These are phyloP conservation scores for Emericellopsis terricola DNA, from an alignment of 495 filamentous ascomycete species.

Conservation along the genomic window DNA sequence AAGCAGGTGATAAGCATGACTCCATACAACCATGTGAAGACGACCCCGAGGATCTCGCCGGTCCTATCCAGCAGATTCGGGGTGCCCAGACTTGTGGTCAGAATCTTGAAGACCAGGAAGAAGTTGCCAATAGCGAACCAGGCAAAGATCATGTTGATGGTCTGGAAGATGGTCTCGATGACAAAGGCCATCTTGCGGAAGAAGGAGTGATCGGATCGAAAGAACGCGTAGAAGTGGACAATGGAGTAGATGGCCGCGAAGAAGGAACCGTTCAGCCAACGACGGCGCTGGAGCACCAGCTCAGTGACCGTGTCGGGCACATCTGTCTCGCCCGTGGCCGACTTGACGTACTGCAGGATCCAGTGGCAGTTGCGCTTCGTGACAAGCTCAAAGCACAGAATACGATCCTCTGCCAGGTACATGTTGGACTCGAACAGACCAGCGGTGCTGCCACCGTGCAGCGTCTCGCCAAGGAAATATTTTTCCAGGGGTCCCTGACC, in stretches of 20 bases:
- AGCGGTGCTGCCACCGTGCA: slow-evolving; percentile 72
- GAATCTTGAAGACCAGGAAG: slow-evolving; percentile 96
- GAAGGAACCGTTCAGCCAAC: slow-evolving; percentile 98
- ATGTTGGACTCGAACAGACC: slow-evolving; percentile 99
- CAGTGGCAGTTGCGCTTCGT: slow-evolving; percentile 92
- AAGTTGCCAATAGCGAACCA: slow-evolving; percentile 99
- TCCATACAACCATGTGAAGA: slow-evolving; percentile 95
- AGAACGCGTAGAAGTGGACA: slow-evolving; percentile 86
- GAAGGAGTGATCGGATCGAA: slow-evolving; percentile 76
- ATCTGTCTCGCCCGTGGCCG: slow-evolving; percentile 88
- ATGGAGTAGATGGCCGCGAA: slow-evolving; percentile 96
- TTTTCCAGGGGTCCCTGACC: slow-evolving; percentile 86
- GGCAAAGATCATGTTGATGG: slow-evolving; percentile 90
- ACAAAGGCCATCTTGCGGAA: slow-evolving; percentile 77
- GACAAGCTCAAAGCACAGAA: slow-evolving; percentile 97
- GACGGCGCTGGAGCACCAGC: slow-evolving; percentile 85
- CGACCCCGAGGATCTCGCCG: slow-evolving; percentile 64
- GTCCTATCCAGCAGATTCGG: slow-evolving; percentile 47
- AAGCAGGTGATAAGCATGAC: slow-evolving; percentile 87
- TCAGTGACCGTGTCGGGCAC: slow-evolving; percentile 92
- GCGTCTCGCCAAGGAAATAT: slow-evolving; percentile 95
- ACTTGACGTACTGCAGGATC: slow-evolving; percentile 97
- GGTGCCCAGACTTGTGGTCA: slow-evolving; percentile 68
- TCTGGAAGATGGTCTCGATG: slow-evolving; percentile 86
- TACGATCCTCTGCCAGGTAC: slow-evolving; percentile 98